A percentile compares a stretch with the other conserved stretches of the same genome.
Conservation (phyloP, 306 rosid genomes). For the Cyclanthera cordifolia region DNA sequence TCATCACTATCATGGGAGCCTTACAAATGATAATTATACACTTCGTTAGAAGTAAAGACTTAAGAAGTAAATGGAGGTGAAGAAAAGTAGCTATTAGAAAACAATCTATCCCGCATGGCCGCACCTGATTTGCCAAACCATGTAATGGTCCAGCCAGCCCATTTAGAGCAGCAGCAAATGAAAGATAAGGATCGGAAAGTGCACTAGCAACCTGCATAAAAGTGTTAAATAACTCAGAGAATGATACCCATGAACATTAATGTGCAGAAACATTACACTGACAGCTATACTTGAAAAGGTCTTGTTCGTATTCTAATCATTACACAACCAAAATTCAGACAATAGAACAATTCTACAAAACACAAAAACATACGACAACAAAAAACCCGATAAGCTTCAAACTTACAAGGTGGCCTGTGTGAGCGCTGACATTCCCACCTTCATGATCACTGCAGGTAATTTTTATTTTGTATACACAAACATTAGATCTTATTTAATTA, state of each 20-base stretch:
- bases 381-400: constrained; percentile 14
- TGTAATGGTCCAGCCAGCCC: constrained; percentile 98
- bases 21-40: background rate
- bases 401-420: constrained; percentile 86
- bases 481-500: background rate
- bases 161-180: constrained; percentile 92
- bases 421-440: constrained; percentile 98
- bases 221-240: constrained; percentile 12
- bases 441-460: constrained; percentile 83
- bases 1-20: background rate
- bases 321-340: background rate
- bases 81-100: background rate
- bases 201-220: constrained; percentile 74
- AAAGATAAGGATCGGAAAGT: constrained; percentile 92
- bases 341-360: background rate
- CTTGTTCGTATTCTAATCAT: constrained; percentile 7
- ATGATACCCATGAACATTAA: background rate
- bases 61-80: background rate
- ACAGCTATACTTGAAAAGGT: background rate
- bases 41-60: background rate
- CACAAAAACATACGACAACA: background rate
- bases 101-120: constrained; percentile 10
- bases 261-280: constrained; percentile 5
- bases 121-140: constrained; percentile 99
- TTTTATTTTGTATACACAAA: constrained; percentile 27